phyloP scores from a whole-genome alignment of 768 basidiomycete species.

The Trametopsis cervina region DNA sequence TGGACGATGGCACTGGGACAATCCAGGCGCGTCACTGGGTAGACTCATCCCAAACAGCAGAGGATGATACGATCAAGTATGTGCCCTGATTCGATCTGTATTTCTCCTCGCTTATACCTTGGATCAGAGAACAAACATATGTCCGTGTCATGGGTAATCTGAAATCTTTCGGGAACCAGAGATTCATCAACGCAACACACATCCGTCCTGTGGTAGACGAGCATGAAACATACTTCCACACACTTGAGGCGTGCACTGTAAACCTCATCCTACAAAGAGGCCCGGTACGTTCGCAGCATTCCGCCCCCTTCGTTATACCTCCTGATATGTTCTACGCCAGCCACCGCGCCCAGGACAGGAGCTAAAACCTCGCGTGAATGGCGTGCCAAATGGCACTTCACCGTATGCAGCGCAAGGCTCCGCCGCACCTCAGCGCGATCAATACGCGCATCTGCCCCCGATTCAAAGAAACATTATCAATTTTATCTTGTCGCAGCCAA shows the following conservation, averaged over 20 bases:
- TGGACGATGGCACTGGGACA: slow-evolving; percentile 83
- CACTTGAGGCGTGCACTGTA: slow-evolving; percentile 66
- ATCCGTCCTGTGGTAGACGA: slow-evolving; percentile 63
- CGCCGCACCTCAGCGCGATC: slow-evolving; percentile 24
- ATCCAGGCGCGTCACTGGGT: slow-evolving; percentile 82
- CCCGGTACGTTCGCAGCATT: slow-evolving; percentile 47
- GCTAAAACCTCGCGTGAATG: neutral
- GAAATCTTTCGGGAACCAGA: slow-evolving; percentile 75
- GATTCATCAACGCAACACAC: slow-evolving; percentile 73
- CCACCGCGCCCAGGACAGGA: slow-evolving; percentile 18
- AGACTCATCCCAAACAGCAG: slow-evolving; percentile 54
- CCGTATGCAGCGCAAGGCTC: slow-evolving; percentile 28
- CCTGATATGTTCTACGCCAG: too few relatives aligned
- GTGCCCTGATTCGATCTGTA: slow-evolving; percentile 10
- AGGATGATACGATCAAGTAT: slow-evolving; percentile 43
- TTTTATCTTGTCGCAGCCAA: slow-evolving; percentile 47
- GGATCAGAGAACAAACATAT: slow-evolving; percentile 61
- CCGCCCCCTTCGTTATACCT: too few relatives aligned
- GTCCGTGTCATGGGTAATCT: slow-evolving; percentile 77
- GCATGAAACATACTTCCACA: slow-evolving; percentile 79
- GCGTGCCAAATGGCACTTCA: slow-evolving; percentile 15
- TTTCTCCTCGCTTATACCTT: neutral
- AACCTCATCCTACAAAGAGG: slow-evolving; percentile 63
- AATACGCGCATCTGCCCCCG: slow-evolving; percentile 49
- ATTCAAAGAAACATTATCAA: slow-evolving; percentile 59